Evolutionary conservation across 129 eudicot species (phyloP).

Genomic region (Helichrysum umbraculigerum): DNA sequence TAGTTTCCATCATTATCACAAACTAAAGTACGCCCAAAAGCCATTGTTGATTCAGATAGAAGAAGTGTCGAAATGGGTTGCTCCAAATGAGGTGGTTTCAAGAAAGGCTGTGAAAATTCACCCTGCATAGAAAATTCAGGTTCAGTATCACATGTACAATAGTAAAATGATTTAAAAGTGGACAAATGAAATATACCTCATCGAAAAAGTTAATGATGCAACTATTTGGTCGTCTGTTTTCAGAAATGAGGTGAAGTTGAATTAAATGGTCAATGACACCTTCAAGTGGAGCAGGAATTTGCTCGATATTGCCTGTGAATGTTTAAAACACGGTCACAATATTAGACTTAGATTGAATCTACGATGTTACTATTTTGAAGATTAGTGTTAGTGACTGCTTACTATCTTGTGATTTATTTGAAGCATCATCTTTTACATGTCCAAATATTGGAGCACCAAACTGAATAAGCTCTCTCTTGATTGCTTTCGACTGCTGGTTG

Average conservation of each 20-base stretch:
- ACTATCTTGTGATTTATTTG: conserved; percentile 54
- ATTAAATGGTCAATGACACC: conserved; percentile 75
- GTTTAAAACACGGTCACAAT: neutral
- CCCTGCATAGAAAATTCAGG: conserved; percentile 41
- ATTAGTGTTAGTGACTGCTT: conserved; percentile 19
- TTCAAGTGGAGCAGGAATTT: conserved; percentile 85
- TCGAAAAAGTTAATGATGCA: conserved; percentile 93
- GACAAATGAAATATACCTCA: conserved; percentile 49
- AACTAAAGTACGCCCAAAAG: conserved; percentile 85
- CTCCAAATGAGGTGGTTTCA: conserved; percentile 96
- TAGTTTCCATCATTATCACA: conserved; percentile 86
- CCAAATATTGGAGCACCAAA: conserved; percentile 92
- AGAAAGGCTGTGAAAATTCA: conserved; percentile 92
- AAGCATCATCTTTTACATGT: conserved; percentile 70
- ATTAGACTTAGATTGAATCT: conserved; percentile 8
- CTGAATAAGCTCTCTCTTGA: conserved; percentile 89
- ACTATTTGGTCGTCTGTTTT: conserved; percentile 87
- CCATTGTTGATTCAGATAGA: conserved; percentile 89
- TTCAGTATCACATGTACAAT: neutral
- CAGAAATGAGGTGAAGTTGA: conserved; percentile 78
- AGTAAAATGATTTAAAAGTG: neutral
- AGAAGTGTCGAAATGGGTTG: conserved; percentile 85
- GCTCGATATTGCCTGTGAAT: conserved; percentile 76
- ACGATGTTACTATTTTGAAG: neutral
- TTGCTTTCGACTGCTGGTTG: conserved; percentile 83